phyloP scores from a whole-genome alignment of 176 grass and related monocot species.

The Areca catechu region DNA sequence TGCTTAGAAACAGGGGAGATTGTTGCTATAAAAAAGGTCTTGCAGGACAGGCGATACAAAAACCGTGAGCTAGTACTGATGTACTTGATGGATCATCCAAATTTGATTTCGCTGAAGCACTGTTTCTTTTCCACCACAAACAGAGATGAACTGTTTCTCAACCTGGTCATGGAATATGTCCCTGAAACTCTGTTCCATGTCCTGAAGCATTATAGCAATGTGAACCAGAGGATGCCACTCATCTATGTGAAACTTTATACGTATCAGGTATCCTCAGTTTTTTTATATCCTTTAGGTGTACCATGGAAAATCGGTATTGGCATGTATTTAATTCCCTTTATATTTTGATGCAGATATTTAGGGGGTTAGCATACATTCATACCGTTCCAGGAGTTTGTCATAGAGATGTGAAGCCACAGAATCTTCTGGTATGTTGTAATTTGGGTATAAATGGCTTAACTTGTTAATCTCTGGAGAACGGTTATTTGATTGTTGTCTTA shows the following conservation, averaged over 20 bases:
- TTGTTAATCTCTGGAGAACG: constrained; percentile 15
- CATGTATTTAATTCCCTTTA: neutral
- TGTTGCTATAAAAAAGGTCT: constrained; percentile 90
- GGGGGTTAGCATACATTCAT: constrained; percentile 92
- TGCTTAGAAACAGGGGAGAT: constrained; percentile 89
- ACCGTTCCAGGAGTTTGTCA: constrained; percentile 85
- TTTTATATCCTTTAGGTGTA: too few species aligned
- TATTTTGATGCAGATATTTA: constrained; percentile 60
- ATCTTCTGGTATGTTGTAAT: constrained; percentile 67
- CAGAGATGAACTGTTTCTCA: constrained; percentile 95
- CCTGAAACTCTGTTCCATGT: constrained; percentile 78
- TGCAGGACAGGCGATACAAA: constrained; percentile 91
- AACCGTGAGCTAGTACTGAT: constrained; percentile 92
- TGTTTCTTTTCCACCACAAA: constrained; percentile 97
- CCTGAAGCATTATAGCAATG: constrained; percentile 92
- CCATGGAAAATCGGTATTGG: too few species aligned
- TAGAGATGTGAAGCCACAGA: constrained; percentile 96
- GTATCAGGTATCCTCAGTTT: constrained; percentile 50
- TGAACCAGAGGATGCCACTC: constrained; percentile 92
- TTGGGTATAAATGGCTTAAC: neutral
- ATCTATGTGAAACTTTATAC: constrained; percentile 89
- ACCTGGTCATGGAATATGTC: constrained; percentile 94
- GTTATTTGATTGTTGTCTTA: constrained; percentile 8
- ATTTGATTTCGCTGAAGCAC: constrained; percentile 86
- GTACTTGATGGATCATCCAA: constrained; percentile 85